Evolutionary conservation across 1,284 basidiomycete species (phyloP), one percentile per base, ranked within the genome.

Genomic region (Ganoderma sp.): DNA sequence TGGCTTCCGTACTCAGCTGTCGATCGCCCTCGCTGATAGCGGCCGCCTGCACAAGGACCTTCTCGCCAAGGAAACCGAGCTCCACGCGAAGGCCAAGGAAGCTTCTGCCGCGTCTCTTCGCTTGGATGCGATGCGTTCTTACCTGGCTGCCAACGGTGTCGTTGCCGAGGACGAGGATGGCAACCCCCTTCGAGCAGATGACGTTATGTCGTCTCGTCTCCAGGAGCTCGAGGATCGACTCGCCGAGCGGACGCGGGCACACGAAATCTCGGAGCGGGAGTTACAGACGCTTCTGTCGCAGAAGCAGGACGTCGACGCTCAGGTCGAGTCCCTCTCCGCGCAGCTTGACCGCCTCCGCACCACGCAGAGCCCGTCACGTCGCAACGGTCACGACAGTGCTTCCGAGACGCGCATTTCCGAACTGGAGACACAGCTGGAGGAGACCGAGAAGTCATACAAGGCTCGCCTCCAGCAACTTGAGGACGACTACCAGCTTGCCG

Each of bases 401-500:
- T 71, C 78, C 12, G 89, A 92, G 65, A 83, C 82, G 52, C 88
- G 91, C 48, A 87, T 85, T 48, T 81, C 82, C 61, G 90, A 91
- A 73, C 85, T 88, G 25, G 94, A 95, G 79, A 86, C 85, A 63
- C 92, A 89, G 78, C 84, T 95, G 64, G 89, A 90, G 63, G 94
- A 95, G 78, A 90, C 90, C 42, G 94, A 97, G 78, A 86, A 85
- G 71, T 84, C 82, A 69, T 93, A 94, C 81, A 92, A 91, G 80
- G 84, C 88, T 50, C 87, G 90, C 61, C 85, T 94, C 80, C 86
- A 89, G 75, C 94, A 96, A 77, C 89, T 98, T 79, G 96, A 99
- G 80, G 91, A 95, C 73, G 97, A 99, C 79, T 98, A 99, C 80
- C 94, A 97, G 78, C 87, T 95, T 58, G 95, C 95, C 28, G 94